Conservation (phyloP, 805 yeast genomes). For the Myxozyma mucilagina region DNA sequence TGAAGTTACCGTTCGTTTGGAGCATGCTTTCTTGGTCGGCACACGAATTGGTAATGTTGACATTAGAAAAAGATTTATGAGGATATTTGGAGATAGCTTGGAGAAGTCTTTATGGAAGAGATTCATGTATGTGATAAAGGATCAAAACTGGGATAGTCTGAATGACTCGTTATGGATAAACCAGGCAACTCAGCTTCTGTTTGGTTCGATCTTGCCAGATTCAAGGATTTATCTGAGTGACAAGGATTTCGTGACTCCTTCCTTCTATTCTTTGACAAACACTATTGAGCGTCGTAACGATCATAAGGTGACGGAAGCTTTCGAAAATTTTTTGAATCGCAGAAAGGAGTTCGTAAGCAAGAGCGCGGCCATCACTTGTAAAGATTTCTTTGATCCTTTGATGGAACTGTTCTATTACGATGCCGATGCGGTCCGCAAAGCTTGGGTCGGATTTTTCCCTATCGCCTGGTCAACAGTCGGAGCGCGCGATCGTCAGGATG, state of each 20-base stretch:
- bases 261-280: slow-evolving; percentile 25
- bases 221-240: slow-evolving; percentile 49
- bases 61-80: slow-evolving; percentile 75
- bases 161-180: slow-evolving; percentile 94
- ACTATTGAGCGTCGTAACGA: slow-evolving; percentile 27
- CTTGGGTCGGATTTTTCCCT: slow-evolving; percentile 87
- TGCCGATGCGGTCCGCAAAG: slow-evolving; percentile 70
- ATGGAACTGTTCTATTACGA: slow-evolving; percentile 80
- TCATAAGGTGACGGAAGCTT: slow-evolving; percentile 32
- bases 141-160: slow-evolving; percentile 95
- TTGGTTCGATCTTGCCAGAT: slow-evolving; percentile 67
- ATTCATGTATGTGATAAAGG: slow-evolving; percentile 81
- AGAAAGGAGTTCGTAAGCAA: slow-evolving; percentile 34
- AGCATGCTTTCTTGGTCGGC: slow-evolving; percentile 93
- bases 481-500: slow-evolving; percentile 76
- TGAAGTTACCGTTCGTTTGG: slow-evolving; percentile 91
- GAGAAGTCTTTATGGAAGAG: slow-evolving; percentile 78
- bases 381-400: slow-evolving; percentile 67
- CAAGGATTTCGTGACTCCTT: slow-evolving; percentile 48
- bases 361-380: slow-evolving; percentile 46
- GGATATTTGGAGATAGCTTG: slow-evolving; percentile 71
- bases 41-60: slow-evolving; percentile 77
- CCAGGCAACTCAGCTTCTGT: slow-evolving; percentile 84
- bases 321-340: slow-evolving; percentile 30
- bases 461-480: slow-evolving; percentile 73